These are phyloP conservation scores for Trichosporon sp. DNA, from an alignment of 1,284 basidiomycete species.

Conservation along the genomic window DNA sequence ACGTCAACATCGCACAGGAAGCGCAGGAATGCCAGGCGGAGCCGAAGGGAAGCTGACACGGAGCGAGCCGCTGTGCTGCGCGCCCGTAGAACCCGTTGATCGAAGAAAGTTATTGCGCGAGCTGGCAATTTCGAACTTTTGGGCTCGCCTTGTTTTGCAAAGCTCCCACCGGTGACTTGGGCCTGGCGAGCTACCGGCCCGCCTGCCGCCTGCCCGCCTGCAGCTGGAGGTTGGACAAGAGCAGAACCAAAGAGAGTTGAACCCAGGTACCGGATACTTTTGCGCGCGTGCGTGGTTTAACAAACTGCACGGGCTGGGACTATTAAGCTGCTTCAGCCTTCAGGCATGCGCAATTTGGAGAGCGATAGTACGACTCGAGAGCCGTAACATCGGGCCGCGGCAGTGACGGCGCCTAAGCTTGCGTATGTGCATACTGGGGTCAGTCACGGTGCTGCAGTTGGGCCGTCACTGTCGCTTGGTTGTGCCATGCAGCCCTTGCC, in stretches of 20 bases:
- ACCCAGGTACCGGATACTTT: conserved; percentile 12
- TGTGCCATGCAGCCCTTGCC: background rate
- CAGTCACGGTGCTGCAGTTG: background rate
- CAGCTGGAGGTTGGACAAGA: background rate
- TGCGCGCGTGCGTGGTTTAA: background rate
- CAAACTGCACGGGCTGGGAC: too few relatives aligned
- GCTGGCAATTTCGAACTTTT: background rate
- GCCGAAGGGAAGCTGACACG: background rate
- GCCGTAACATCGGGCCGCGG: conserved; percentile 9
- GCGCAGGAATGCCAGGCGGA: background rate
- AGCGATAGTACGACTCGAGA: background rate
- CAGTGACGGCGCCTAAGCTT: background rate
- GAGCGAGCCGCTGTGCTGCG: background rate
- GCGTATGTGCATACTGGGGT: background rate
- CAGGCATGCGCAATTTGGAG: conserved; percentile 6
- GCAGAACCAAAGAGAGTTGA: conserved; percentile 6
- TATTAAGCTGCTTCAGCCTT: background rate
- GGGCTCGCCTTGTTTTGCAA: background rate
- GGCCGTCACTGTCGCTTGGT: background rate
- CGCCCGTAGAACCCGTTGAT: background rate
- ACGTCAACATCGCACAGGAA: background rate
- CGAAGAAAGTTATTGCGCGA: background rate
- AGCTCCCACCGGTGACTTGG: background rate
- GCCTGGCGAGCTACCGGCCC: background rate
- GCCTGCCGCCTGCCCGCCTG: background rate